Evolutionary conservation across 23 red algal genomes (phyloP), one percentile per base, ranked within the genome.

Genomic region (Cyanidium caldarium): DNA sequence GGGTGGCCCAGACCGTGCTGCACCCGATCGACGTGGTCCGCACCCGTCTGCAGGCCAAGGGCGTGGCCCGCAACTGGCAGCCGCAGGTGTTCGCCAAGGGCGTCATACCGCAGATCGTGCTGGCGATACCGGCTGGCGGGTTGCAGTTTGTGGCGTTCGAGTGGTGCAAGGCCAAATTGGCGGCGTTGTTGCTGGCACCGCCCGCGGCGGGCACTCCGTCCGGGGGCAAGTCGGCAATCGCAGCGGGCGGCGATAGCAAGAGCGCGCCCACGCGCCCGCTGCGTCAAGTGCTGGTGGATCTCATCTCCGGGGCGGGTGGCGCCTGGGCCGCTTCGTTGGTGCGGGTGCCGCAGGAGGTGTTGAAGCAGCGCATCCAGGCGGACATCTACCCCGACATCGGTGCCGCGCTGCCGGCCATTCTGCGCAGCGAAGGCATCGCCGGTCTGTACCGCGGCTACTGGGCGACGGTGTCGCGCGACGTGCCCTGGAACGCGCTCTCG

Each of bases 401-500:
- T 34, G 85, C 86, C 35, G 92, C 84, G 7, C 46, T 98, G 19
- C 77, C 57, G 35, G 72, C 81, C 26, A 82, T 87, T 36, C 41
- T 88, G 12, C 41, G 69, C n/a, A 70, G 46, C 17, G 75, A 80
- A 23, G 92, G 92, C 2, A 29, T 79, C 34, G 45, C 43, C 7
- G 84, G 77, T 13, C 77, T 98, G 26, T 98, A 98, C 66, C 80
- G 79, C 33, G 92, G 92, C 34, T 80, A 72, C 44, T 38, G 84
- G 38, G 92, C 92, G 35, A 98, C 92, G 16, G 80, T 98, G 34
- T 88, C 84, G 16, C 77, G 92, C 26, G 92, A 98, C 61, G 84
- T 98, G 15, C 92, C 92, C 2, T 98, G 92, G 92, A 98, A 98
- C 72, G 92, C 92, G n/a, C 77, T 98, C 20, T 80, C 80, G 15